Percentiles rank a stretch among this genome's conserved stretches.
phyloP scores from a whole-genome alignment of 495 filamentous ascomycete species.

The Neohortaea acidophila region DNA sequence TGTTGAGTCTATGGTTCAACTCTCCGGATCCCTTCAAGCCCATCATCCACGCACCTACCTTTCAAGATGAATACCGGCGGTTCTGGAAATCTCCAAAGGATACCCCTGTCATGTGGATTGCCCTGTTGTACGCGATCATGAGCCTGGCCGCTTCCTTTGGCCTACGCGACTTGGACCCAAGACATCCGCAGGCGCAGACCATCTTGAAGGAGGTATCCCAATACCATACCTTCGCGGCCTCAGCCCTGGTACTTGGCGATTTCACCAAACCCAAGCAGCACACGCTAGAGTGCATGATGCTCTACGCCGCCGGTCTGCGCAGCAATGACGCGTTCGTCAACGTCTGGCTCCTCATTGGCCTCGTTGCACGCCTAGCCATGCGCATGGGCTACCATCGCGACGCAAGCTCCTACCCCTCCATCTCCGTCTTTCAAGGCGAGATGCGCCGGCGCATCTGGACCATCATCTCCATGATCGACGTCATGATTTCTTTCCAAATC shows the following conservation, averaged over 20 bases:
- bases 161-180: conserved; percentile 8
- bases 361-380: conserved; percentile 22
- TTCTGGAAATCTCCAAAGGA: conserved; percentile 24
- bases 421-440: conserved; percentile 24
- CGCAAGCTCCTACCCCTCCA: conserved; percentile 21
- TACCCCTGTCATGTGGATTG: conserved; percentile 25
- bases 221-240: conserved; percentile 22
- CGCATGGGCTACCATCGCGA: conserved; percentile 29
- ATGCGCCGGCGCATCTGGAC: conserved; percentile 26
- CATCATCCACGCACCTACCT: conserved; percentile 25
- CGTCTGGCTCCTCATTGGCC: conserved; percentile 25
- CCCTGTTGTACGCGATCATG: conserved; percentile 23
- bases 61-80: conserved; percentile 27
- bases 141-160: conserved; percentile 19
- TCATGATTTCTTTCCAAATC: conserved; percentile 23
- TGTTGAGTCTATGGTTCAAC: conserved; percentile 28
- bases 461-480: conserved; percentile 23
- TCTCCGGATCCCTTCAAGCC: conserved; percentile 15
- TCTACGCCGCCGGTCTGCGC: conserved; percentile 21
- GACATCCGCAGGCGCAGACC: conserved; percentile 4
- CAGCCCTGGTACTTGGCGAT: conserved; percentile 23
- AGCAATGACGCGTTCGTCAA: conserved; percentile 20
- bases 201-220: conserved; percentile 15
- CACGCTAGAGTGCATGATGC: conserved; percentile 24
- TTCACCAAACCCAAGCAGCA: conserved; percentile 23